Evolutionary conservation across 768 basidiomycete genomes (phyloP), one percentile per base, ranked within the genome.

Genomic region (Boletus edulis): DNA sequence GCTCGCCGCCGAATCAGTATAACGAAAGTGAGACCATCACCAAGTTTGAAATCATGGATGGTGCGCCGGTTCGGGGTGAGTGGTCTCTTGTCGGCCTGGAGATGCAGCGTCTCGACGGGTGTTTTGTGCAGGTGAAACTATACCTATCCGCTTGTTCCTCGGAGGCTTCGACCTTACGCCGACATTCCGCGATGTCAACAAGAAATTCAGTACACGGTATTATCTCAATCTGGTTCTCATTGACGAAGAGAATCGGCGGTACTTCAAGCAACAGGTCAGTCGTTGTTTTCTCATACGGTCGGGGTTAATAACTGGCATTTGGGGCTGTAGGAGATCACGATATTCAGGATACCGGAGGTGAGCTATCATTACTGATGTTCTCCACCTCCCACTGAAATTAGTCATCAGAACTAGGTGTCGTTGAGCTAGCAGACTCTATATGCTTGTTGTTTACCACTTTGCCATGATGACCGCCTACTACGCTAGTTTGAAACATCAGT

Each of bases 21-120:
- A 99, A 98, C 69, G 96, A 99, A 72, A 93, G 90, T 65, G 95
- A 98, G 70, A 98, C 95, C 9, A 98, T 99, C 65, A 98, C 97
- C 10, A 98, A 98, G 73, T 98, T 98, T 67, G 97, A 98, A 74
- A 97, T 98, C 62, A 97, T 97, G 95, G 95, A 98, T 69, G 94
- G 95, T 3, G 93, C 95, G 8, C 96, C 96, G 2, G 94, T 98
- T n/a, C 81, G 94, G 76, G 93, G 92, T 89, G 58, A 45, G 78
- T 68, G 5, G 7, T 44, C 24, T 14, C 9, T 13, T 15, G 35
- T 40, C 0, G 20, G 11, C 3, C 18, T n/a, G 38, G 12, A 29
- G 32, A 31, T 44, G 24, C 24, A n/a, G 24, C 4, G 46, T 32
- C 13, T 43, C 5, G 14, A 62, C 2, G 22, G 6, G 35, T 45